phyloP scores from a whole-genome alignment of 2,329 filamentous ascomycete species.

The Aspergillus melleus region DNA sequence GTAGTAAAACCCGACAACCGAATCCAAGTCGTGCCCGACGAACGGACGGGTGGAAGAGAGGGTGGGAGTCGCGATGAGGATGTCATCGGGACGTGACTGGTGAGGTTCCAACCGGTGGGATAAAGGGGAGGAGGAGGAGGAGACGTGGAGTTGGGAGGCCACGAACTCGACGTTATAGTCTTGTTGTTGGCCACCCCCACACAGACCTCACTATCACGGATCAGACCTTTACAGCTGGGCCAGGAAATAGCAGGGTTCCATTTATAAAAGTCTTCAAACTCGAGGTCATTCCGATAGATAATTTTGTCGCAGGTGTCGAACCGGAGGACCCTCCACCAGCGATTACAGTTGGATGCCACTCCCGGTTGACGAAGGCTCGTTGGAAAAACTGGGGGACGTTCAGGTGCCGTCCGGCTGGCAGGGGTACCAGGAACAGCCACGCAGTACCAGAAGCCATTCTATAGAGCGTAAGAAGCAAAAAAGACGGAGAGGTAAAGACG shows the following conservation, averaged over 20 bases:
- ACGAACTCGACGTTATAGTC: too few relatives aligned
- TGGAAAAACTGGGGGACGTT: background rate
- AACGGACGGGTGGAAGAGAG: background rate
- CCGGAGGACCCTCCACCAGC: background rate
- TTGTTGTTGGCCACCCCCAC: background rate
- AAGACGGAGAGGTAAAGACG: background rate
- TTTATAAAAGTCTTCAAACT: background rate
- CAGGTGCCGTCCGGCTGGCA: background rate
- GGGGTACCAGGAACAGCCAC: constrained; percentile 6
- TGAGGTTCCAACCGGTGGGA: background rate
- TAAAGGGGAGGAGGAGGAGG: background rate
- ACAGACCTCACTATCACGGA: background rate
- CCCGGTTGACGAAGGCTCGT: background rate
- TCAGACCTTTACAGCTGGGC: background rate
- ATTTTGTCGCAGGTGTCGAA: background rate
- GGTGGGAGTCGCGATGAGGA: background rate
- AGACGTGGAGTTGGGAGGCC: background rate
- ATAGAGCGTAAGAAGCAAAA: background rate
- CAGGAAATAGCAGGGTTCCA: background rate
- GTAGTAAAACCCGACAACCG: background rate
- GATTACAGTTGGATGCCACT: background rate
- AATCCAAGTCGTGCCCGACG: background rate
- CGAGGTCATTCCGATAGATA: background rate
- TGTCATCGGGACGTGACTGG: background rate
- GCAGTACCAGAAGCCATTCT: constrained; percentile 7